phyloP scores from a whole-genome alignment of 495 filamentous ascomycete species.

The Podospora bellae-mahoneyi region DNA sequence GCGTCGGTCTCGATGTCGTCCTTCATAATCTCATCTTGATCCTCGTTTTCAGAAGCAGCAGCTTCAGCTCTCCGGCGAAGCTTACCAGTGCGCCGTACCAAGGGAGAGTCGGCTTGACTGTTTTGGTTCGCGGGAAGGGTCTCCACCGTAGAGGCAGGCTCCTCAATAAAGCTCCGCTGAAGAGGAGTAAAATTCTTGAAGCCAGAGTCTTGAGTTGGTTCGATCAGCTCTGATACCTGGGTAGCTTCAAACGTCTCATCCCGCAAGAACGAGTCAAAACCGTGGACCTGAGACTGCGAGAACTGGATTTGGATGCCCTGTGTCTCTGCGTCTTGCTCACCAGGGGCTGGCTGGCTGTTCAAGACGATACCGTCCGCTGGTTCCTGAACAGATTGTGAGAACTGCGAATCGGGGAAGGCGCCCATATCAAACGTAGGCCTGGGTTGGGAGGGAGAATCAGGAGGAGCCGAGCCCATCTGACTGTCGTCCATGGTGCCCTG shows the following conservation, averaged over 20 bases:
- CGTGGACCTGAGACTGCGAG: constrained; percentile 52
- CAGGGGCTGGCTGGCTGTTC: constrained; percentile 55
- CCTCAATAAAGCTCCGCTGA: constrained; percentile 59
- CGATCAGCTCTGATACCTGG: constrained; percentile 59
- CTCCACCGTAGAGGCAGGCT: constrained; percentile 65
- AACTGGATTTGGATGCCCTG: constrained; percentile 53
- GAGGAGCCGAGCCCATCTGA: constrained; percentile 33
- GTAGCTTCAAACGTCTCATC: constrained; percentile 46
- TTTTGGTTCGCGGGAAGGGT: constrained; percentile 58
- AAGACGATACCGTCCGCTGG: constrained; percentile 57
- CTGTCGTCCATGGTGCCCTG: constrained; percentile 83
- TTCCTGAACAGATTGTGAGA: constrained; percentile 47
- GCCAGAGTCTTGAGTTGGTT: constrained; percentile 83
- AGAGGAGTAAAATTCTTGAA: constrained; percentile 57
- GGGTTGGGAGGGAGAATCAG: constrained; percentile 36
- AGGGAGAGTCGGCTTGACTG: constrained; percentile 54
- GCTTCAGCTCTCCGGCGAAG: constrained; percentile 49
- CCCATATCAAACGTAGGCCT: constrained; percentile 39
- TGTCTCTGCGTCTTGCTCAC: constrained; percentile 40
- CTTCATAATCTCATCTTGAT: constrained; percentile 51
- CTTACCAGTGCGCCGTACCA: constrained; percentile 56
- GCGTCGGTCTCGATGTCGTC: constrained; percentile 27
- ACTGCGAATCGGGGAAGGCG: constrained; percentile 47
- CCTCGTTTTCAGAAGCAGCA: constrained; percentile 47
- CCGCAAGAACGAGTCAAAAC: constrained; percentile 48